Base-by-base conservation (phyloP, 352 stramenopile genomes). In the Pythium guiyangense region DNA sequence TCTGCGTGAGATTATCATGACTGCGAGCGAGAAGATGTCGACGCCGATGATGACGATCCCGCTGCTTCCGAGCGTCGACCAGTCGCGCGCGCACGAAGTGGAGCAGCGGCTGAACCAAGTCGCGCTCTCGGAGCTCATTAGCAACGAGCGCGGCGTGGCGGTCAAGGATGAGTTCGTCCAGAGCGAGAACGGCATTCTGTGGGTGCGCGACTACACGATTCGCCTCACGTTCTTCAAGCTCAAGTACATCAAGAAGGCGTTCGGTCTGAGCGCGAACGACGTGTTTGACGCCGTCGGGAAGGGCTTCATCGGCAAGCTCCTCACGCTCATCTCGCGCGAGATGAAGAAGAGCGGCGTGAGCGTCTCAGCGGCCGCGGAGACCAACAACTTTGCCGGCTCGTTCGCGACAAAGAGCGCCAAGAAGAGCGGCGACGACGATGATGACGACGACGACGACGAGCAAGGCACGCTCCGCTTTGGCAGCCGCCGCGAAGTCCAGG, bases 1-100 rank as follows among this genome's bases (percentile, higher is more conserved):
- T 71, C 74, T 99, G 67, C 86, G 97, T 66, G 98, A 99, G 84
- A 99, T 99, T 61, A 99, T 99, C 62, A 99, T 99, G 97, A 99
- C 97, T 46, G 98, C 97, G 31, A 98, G 92, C 43, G 84, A 88
- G 60, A 93, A 96, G 59, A 97, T 99, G 84, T 93, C 78, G 62
- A 99, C 98, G 64, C 98, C 98, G 58, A 98, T 97, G 56, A 99
- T 99, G 96, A 98, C 92, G 20, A 97, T 99, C 22, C 97, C 97
- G 27, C 73, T 99, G 44, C 69, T 73, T 6, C 52, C 80, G 6
- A 68, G 71, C 40, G 84, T 86, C 9, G 57, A 64, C 5, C 70
- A 65, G 17, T 73, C 74, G 43, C 65, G 70, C 11, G 84, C 79
- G 11, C 82, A 93, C 54, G 73, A 90, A 15, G 83, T 95, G 14